Evolutionary conservation across 345 rosid species (phyloP).

Genomic region (Litchi chinensis): DNA sequence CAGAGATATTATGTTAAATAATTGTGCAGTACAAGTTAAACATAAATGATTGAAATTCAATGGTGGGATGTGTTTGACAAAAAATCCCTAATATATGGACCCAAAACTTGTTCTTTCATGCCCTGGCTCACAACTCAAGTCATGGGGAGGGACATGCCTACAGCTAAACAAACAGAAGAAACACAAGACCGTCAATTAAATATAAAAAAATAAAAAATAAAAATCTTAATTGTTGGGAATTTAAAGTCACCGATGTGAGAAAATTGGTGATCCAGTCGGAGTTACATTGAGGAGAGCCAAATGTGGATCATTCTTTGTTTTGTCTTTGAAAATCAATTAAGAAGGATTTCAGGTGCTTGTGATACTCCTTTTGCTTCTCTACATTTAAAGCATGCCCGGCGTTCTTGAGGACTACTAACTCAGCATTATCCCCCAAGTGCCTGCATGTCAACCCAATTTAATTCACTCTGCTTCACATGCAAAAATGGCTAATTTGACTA

Average conservation of each 20-base stretch:
- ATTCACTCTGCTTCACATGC: background rate
- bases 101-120: too few species aligned
- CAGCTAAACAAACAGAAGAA: too few species aligned
- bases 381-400: constrained; percentile 66
- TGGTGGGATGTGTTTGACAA: too few species aligned
- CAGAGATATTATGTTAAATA: too few species aligned
- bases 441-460: constrained; percentile 19
- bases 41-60: background rate
- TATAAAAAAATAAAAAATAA: too few species aligned
- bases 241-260: too few species aligned
- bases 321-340: constrained; percentile 29
- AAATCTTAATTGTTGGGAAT: too few species aligned
- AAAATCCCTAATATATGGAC: too few species aligned
- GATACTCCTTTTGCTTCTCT: constrained; percentile 55
- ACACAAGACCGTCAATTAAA: too few species aligned
- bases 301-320: background rate
- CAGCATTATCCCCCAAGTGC: constrained; percentile 62
- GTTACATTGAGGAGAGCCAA: background rate
- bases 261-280: background rate
- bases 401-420: constrained; percentile 55
- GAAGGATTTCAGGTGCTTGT: constrained; percentile 54
- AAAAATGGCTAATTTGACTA: background rate
- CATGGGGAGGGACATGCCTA: too few species aligned
- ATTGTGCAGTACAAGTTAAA: too few species aligned
- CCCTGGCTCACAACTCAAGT: too few species aligned